These are phyloP conservation scores for Aspergillus eucalypticola DNA, from an alignment of 2,329 filamentous ascomycete species.

Conservation along the genomic window DNA sequence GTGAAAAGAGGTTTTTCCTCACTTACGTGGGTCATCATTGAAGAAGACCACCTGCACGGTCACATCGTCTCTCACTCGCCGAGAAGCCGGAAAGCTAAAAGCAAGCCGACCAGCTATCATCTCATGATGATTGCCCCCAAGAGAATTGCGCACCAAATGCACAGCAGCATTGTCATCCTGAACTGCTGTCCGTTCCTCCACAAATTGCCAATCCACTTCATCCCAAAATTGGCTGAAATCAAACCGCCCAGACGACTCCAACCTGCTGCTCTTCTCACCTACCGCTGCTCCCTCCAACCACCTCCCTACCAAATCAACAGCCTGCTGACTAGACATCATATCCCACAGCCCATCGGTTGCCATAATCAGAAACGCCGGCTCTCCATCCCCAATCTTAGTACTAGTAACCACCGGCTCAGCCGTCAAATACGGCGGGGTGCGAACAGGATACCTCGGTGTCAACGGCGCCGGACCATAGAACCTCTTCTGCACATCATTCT, in stretches of 20 bases:
- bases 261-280: constrained; percentile 35
- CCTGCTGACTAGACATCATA: constrained; percentile 57
- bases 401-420: constrained; percentile 66
- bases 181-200: constrained; percentile 50
- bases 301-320: constrained; percentile 57
- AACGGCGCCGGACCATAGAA: constrained; percentile 48
- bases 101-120: constrained; percentile 33
- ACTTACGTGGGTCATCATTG: not conserved
- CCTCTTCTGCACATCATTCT: constrained; percentile 38
- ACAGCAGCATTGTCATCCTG: constrained; percentile 56
- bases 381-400: constrained; percentile 50
- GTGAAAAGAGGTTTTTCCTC: too few relatives aligned
- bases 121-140: constrained; percentile 50
- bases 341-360: constrained; percentile 70
- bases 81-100: constrained; percentile 27
- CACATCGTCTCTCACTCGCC: constrained; percentile 52
- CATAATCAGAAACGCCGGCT: constrained; percentile 63
- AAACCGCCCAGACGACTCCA: constrained; percentile 22
- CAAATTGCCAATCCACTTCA: constrained; percentile 31
- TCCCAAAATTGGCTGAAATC: constrained; percentile 26
- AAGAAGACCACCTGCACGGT: constrained; percentile 53
- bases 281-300: constrained; percentile 51
- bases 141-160: constrained; percentile 54
- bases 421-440: constrained; percentile 67
- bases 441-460: constrained; percentile 33